Evolutionary conservation across 768 basidiomycete genomes (phyloP).

Genomic region (Lepiota venenata): DNA sequence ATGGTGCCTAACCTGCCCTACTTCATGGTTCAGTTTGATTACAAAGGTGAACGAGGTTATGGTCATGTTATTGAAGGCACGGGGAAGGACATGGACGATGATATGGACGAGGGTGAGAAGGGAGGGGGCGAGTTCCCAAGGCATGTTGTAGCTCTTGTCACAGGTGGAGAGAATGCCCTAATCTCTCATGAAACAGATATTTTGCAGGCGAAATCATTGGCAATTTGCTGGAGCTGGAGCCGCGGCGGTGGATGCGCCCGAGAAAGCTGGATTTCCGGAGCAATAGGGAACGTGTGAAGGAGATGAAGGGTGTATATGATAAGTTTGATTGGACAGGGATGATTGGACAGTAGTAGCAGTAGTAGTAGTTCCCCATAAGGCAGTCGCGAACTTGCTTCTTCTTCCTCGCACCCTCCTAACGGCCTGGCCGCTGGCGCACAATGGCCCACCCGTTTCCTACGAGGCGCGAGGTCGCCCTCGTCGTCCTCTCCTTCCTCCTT

Average conservation of each 20-base stretch:
- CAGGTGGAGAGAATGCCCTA: background rate
- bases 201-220: conserved; percentile 97
- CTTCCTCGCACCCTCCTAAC: conserved; percentile 19
- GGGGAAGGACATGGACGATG: conserved; percentile 58
- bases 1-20: conserved; percentile 98
- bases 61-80: conserved; percentile 97
- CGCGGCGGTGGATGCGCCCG: conserved; percentile 82
- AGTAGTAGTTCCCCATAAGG: background rate
- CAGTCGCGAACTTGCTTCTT: background rate
- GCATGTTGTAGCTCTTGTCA: conserved; percentile 35
- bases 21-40: conserved; percentile 98
- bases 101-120: conserved; percentile 81
- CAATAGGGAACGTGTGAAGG: conserved; percentile 66
- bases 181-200: conserved; percentile 48
- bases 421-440: background rate
- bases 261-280: conserved; percentile 64
- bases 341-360: conserved; percentile 35
- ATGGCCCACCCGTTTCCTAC: conserved; percentile 15
- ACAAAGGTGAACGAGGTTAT: conserved; percentile 97
- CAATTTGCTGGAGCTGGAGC: conserved; percentile 83
- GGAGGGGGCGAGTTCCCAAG: conserved; percentile 90
- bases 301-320: conserved; percentile 73
- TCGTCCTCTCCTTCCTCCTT: conserved; percentile 12
- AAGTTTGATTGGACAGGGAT: conserved; percentile 81
- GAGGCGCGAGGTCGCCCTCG: conserved; percentile 15